Conservation (phyloP, 2,329 filamentous ascomycete genomes). For the Cucurbitaria berberidis region DNA sequence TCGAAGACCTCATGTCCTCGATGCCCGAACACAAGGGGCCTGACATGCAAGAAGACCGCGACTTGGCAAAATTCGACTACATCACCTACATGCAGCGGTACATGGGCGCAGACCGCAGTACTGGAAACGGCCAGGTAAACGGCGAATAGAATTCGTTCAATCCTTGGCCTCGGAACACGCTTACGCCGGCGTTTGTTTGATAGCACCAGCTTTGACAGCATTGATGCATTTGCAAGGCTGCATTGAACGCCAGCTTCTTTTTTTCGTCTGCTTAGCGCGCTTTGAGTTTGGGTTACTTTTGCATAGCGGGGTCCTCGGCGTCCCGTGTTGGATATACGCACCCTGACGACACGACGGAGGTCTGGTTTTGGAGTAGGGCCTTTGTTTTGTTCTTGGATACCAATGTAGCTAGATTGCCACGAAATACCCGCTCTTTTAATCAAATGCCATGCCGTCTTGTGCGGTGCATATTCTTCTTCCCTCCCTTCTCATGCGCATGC, state of each 20-base stretch:
- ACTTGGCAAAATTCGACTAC: constrained; percentile 91
- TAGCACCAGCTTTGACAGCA: background rate
- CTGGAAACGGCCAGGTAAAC: constrained; percentile 28
- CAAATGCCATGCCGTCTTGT: background rate
- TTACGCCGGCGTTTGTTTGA: background rate
- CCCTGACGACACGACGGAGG: background rate
- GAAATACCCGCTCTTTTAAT: background rate
- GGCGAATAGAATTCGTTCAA: constrained; percentile 23
- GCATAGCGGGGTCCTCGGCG: constrained; percentile 1
- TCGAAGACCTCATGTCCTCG: constrained; percentile 85
- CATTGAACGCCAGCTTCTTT: background rate
- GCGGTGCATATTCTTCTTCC: background rate
- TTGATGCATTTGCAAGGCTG: background rate
- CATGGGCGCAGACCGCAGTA: constrained; percentile 43
- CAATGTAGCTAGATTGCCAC: constrained; percentile 2
- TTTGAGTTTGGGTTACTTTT: background rate
- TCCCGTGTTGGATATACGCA: background rate
- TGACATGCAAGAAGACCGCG: constrained; percentile 83
- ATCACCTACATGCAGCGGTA: constrained; percentile 92
- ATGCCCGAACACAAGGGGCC: constrained; percentile 86
- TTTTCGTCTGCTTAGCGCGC: background rate
- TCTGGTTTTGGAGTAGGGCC: background rate
- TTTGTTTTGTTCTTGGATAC: constrained; percentile 1
- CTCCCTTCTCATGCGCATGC: background rate
- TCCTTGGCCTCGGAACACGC: background rate